phyloP scores from a whole-genome alignment of 164 flowering plant species.

The Cinnamomum chago region DNA sequence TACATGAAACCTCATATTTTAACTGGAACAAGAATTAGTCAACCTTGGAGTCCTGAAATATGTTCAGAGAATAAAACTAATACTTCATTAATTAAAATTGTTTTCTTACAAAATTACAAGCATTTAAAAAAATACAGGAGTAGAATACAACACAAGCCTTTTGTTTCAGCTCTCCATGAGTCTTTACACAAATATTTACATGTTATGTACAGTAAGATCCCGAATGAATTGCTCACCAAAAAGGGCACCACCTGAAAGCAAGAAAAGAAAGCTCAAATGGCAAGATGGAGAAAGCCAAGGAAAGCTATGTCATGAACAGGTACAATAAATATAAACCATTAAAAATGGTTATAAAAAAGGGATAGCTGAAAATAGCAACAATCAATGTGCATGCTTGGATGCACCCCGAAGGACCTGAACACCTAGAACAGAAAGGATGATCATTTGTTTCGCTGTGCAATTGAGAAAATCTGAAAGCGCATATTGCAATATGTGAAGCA shows the following conservation, averaged over 20 bases:
- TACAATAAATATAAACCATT: neutral
- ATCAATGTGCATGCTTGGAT: neutral
- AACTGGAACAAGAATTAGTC: no score
- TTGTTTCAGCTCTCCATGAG: neutral
- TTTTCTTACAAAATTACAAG: no score
- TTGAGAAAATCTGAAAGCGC: neutral
- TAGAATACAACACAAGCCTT: neutral
- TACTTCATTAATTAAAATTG: no score
- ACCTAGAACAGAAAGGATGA: neutral
- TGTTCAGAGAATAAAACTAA: no score
- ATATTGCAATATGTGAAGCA: no score
- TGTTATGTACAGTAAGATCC: conserved; percentile 3
- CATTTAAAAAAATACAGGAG: neutral
- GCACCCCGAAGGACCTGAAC: neutral
- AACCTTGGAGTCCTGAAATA: no score
- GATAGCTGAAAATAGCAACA: neutral
- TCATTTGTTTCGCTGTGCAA: neutral
- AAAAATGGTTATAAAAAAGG: no score
- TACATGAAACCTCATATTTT: no score
- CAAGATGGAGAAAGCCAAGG: neutral
- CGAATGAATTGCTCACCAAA: conserved; percentile 47
- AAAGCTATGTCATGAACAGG: neutral
- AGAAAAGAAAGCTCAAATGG: conserved; percentile 6
- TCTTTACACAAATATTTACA: conserved; percentile 4
- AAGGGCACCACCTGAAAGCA: conserved; percentile 90